Evolutionary conservation across 306 rosid genomes (phyloP).

Genomic region (Morella rubra): DNA sequence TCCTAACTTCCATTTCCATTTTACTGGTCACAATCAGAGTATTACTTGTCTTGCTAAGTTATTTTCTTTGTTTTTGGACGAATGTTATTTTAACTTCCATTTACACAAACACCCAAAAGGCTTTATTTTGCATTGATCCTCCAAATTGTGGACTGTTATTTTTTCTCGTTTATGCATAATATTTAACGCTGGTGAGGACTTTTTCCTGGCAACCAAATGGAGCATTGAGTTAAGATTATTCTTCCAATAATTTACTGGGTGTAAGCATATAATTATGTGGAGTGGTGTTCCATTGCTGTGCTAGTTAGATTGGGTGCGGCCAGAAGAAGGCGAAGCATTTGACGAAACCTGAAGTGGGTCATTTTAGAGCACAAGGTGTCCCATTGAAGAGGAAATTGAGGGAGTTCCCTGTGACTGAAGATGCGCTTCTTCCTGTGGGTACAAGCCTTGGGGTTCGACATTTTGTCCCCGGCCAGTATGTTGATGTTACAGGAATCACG

Average conservation of each 20-base stretch:
- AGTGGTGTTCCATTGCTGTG: slow-evolving; percentile 47
- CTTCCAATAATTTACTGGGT: background rate
- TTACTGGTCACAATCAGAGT: background rate
- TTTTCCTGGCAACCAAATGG: background rate
- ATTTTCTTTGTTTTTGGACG: background rate
- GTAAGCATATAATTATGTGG: slow-evolving; percentile 32
- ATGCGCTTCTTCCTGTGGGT: slow-evolving; percentile 95
- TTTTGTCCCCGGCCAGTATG: slow-evolving; percentile 95
- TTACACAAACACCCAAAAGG: background rate
- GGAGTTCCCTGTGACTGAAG: slow-evolving; percentile 93
- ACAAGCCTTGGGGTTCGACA: slow-evolving; percentile 80
- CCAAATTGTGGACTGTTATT: no score
- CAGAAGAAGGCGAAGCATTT: slow-evolving; percentile 94
- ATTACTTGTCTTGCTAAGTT: background rate
- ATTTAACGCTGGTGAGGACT: no score
- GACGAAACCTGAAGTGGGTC: slow-evolving; percentile 94
- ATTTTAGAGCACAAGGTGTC: slow-evolving; percentile 96
- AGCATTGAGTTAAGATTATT: background rate
- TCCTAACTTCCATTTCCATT: background rate
- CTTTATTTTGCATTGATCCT: background rate
- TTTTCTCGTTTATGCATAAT: background rate
- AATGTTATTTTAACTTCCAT: no score
- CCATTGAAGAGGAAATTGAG: slow-evolving; percentile 82
- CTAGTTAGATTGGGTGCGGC: slow-evolving; percentile 98
- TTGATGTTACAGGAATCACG: slow-evolving; percentile 81